Base-by-base conservation (phyloP, 176 grass and related monocot species). In the Poa annua region DNA sequence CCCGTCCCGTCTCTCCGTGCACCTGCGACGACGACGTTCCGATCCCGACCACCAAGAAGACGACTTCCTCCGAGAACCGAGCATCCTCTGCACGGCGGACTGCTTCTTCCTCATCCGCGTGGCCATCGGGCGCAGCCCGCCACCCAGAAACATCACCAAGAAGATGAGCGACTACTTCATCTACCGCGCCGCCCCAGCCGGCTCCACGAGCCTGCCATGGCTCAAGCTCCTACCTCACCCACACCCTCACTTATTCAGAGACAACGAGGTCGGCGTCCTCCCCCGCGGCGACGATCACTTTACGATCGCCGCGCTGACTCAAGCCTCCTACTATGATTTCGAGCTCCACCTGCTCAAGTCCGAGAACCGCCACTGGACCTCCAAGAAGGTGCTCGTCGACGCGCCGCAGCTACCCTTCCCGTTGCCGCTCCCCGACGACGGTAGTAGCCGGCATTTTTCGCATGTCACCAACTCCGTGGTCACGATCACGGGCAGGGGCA, bases 151-250 rank as follows among this genome's bases (percentile, higher is more conserved):
- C 65, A n/a, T 67, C 65, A 67, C 65, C 8, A 17, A n/a, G 34
- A 68, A 11, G 17, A 39, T 68, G 35, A 41, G 65, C 65, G 65
- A 68, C 65, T 39, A 41, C 65, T n/a, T 41, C 35, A n/a, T 67
- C 34, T 68, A 68, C 65, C 32, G 8, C n/a, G n/a, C n/a, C n/a
- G n/a, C n/a, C 2, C 4, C 50, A 5, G 29, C 6, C 0, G 3
- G 34, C 65, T 68, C 65, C 35, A 39, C 35, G 1, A n/a, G n/a
- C n/a, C n/a, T n/a, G n/a, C n/a, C n/a, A n/a, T n/a, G n/a, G 65
- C 65, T 68, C 3, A 41, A 20, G 35, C 65, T 68, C 65, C 65
- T 68, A 35, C 3, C 65, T n/a, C 65, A 68, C 65, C 65, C 65
- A n/a, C 35, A 68, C 17, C 65, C 35, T 5, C 17, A 2, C 65